These are phyloP conservation scores for Crithidia fasciculata DNA, from an alignment of 208 protist genomes.

Conservation along the genomic window DNA sequence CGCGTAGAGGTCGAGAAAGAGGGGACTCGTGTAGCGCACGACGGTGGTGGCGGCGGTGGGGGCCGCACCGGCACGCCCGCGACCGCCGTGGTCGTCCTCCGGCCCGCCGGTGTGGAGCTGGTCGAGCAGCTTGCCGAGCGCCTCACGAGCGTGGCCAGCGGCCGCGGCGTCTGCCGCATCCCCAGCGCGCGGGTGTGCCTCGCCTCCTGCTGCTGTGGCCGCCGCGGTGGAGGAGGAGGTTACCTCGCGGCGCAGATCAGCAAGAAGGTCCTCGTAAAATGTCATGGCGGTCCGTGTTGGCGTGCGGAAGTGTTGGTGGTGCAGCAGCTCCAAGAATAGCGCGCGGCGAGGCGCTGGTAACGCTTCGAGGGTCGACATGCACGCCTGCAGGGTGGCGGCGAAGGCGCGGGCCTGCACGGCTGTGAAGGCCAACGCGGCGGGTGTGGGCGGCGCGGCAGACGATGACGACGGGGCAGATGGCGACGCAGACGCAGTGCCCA, in stretches of 20 bases:
- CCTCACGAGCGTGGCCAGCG: conserved; percentile 29
- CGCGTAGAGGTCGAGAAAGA: conserved; percentile 42
- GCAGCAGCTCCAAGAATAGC: conserved; percentile 62
- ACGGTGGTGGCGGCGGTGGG: conserved; percentile 22
- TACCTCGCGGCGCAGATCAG: conserved; percentile 43
- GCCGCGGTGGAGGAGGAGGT: not conserved
- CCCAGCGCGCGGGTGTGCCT: not conserved
- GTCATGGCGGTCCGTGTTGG: conserved; percentile 46
- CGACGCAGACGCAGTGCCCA: not conserved
- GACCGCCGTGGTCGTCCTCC: not conserved
- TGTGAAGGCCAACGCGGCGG: conserved; percentile 19
- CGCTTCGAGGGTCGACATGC: conserved; percentile 58
- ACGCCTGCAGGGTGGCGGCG: conserved; percentile 57
- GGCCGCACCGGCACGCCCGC: conserved; percentile 5
- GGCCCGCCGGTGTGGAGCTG: conserved; percentile 34
- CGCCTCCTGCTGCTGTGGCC: not conserved
- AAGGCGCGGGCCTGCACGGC: conserved; percentile 50
- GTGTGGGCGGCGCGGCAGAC: not conserved
- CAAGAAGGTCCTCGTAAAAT: conserved; percentile 57
- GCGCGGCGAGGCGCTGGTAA: conserved; percentile 48
- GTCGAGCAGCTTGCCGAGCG: conserved; percentile 57
- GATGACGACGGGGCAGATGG: not conserved
- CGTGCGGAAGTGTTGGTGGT: conserved; percentile 41
- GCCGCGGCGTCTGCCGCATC: conserved; percentile 4
- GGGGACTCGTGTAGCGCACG: conserved; percentile 35